Base-by-base conservation (phyloP, 1,139 yeast genomes). In the Suhomyces panamericanus region DNA sequence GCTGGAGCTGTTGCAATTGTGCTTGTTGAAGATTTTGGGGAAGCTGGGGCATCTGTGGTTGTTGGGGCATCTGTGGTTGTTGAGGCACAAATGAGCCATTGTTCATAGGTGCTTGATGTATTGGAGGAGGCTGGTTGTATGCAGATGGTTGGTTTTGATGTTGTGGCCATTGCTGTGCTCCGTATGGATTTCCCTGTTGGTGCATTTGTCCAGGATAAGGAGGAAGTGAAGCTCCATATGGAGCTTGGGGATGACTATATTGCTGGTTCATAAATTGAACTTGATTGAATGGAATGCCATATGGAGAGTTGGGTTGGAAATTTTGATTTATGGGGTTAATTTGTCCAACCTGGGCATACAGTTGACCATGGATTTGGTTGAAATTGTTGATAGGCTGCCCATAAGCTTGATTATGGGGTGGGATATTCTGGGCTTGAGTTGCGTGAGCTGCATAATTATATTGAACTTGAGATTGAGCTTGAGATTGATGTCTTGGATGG, bases 1-100 rank as follows among this genome's bases (percentile, higher is more conserved):
- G 69, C 43, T 67, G 69, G 32, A 67, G 55, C 42, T 65, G 62
- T 38, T 64, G 65, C 37, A 67, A 54, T 37, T 64, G 55, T 11
- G 46, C 42, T 7, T 45, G 49, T 30, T 44, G 53, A 5, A 38
- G 20, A 32, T 38, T 13, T 30, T 35, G 42, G 15, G 40, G 49
- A 12, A 36, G 37, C 14, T 43, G 47, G 6, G 36, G 36, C 8
- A 33, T 22, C 28, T 31, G 39, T 17, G 39, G 39, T 14, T 12
- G n/a, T 8, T 35, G 38, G 12, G 31, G 10, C 42, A 63, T 66
- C 32, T 66, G 55, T 38, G 17, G 17, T 13, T 22, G 16, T 8
- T 22, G 39, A 16, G 32, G 7, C 4, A 13, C 15, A 28, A 35
- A 15, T 17, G 29, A 32, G 15, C n/a, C 11, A 15, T 14, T 20